These are phyloP conservation scores for Rhododendron vialii DNA, from an alignment of 148 eudicot species.

Conservation along the genomic window DNA sequence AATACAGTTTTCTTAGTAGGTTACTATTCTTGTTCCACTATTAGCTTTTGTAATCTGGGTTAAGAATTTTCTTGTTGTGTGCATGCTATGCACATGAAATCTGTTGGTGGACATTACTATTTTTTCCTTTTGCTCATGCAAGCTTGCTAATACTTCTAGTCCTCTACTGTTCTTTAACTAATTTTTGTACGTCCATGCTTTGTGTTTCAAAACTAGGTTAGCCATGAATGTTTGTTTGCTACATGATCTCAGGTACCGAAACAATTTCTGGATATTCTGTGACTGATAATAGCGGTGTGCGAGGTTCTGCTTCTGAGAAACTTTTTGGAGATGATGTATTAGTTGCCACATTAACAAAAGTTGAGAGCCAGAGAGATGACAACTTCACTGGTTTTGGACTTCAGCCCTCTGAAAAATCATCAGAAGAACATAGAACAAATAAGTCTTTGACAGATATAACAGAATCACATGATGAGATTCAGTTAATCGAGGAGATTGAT, in stretches of 20 bases:
- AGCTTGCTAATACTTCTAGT: background rate
- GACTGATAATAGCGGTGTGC: conserved; percentile 2
- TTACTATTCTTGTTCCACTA: background rate
- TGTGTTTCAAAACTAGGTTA: background rate
- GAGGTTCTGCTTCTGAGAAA: conserved; percentile 11
- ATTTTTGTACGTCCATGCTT: background rate
- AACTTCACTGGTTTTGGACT: background rate
- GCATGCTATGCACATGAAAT: background rate
- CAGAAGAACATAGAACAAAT: conserved; percentile 10
- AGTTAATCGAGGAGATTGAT: conserved; percentile 23
- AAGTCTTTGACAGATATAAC: conserved; percentile 16
- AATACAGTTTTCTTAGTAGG: background rate
- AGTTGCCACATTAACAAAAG: background rate
- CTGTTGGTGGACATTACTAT: background rate
- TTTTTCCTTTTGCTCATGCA: background rate
- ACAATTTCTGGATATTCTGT: conserved; percentile 8
- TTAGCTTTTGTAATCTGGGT: background rate
- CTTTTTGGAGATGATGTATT: conserved; percentile 9
- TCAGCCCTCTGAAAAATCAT: conserved; percentile 4
- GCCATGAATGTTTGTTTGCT: background rate
- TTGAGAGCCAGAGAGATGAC: conserved; percentile 17
- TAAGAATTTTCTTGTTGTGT: background rate
- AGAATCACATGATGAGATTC: conserved; percentile 23
- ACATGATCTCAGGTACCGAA: conserved; percentile 31
- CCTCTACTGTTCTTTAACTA: background rate